These are phyloP conservation scores for Claviceps africana DNA, from an alignment of 2,329 filamentous ascomycete genomes.

Conservation along the genomic window DNA sequence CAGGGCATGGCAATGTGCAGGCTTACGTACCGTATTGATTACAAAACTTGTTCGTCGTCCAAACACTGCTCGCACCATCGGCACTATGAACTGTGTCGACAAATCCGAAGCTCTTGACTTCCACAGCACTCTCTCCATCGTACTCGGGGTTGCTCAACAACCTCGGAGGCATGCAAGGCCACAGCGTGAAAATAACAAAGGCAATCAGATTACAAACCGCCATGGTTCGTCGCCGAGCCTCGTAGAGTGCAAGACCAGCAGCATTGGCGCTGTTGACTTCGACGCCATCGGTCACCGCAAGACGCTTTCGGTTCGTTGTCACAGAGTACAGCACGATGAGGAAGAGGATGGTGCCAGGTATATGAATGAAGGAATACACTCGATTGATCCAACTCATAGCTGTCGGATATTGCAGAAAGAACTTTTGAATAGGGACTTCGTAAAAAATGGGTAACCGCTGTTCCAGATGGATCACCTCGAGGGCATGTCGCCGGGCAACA, in stretches of 20 bases:
- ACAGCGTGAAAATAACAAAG: constrained; percentile 47
- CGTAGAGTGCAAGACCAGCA: constrained; percentile 35
- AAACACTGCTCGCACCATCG: constrained; percentile 45
- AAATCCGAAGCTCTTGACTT: constrained; percentile 48
- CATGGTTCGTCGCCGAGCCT: constrained; percentile 43
- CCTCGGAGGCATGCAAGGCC: constrained; percentile 50
- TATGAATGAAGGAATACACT: constrained; percentile 65
- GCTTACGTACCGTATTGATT: constrained; percentile 52
- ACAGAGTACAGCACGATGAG: constrained; percentile 51
- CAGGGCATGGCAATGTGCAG: neutral
- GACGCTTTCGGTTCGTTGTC: constrained; percentile 47
- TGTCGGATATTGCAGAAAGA: constrained; percentile 33
- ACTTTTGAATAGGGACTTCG: constrained; percentile 31
- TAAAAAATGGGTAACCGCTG: constrained; percentile 49
- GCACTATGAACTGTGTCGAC: constrained; percentile 44
- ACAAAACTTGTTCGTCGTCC: constrained; percentile 53
- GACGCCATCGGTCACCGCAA: constrained; percentile 14
- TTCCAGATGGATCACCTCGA: constrained; percentile 54
- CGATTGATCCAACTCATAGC: constrained; percentile 58
- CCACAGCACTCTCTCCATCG: constrained; percentile 36
- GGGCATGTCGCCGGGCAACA: constrained; percentile 52
- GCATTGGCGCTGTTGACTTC: constrained; percentile 18
- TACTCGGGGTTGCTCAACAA: constrained; percentile 43
- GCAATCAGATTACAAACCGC: constrained; percentile 47
- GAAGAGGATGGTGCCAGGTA: constrained; percentile 61